Conservation (phyloP, 805 yeast genomes). For the Sugiyamaella chiloensis region DNA sequence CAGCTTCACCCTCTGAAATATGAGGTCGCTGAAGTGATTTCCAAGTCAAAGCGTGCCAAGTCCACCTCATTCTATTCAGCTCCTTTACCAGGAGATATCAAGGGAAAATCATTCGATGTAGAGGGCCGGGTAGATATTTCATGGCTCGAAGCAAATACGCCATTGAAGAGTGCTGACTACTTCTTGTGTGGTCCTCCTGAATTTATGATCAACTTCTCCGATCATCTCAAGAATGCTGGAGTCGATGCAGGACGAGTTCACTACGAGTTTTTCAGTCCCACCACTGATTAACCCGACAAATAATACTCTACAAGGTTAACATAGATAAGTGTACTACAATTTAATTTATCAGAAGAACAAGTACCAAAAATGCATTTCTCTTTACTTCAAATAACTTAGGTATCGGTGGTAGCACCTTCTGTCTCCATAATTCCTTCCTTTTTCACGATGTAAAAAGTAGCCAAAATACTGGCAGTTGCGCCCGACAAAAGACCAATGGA, state of each 20-base stretch:
- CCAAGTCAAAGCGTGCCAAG: conserved; percentile 12
- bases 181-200: conserved; percentile 24
- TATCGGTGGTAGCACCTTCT: conserved; percentile 3
- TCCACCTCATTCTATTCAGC: conserved; percentile 14
- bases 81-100: neutral
- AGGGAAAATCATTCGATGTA: neutral
- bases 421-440: conserved; percentile 3
- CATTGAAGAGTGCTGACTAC: conserved; percentile 7
- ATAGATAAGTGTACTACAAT: too few species aligned
- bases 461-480: conserved; percentile 1
- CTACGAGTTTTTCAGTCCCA: conserved; percentile 25
- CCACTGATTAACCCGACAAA: conserved; percentile 2
- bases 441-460: conserved; percentile 1
- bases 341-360: too few species aligned
- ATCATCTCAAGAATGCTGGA: conserved; percentile 11
- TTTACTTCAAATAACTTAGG: neutral
- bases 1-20: neutral
- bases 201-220: conserved; percentile 23
- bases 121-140: neutral
- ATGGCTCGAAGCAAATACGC: conserved; percentile 6
- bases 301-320: neutral
- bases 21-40: conserved; percentile 17
- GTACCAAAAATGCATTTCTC: neutral
- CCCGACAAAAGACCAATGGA: conserved; percentile 1
- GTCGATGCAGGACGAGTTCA: conserved; percentile 14